Base-by-base conservation (phyloP, 108 stramenopile genomes). In the Pseudonitzschia delicatissima region DNA sequence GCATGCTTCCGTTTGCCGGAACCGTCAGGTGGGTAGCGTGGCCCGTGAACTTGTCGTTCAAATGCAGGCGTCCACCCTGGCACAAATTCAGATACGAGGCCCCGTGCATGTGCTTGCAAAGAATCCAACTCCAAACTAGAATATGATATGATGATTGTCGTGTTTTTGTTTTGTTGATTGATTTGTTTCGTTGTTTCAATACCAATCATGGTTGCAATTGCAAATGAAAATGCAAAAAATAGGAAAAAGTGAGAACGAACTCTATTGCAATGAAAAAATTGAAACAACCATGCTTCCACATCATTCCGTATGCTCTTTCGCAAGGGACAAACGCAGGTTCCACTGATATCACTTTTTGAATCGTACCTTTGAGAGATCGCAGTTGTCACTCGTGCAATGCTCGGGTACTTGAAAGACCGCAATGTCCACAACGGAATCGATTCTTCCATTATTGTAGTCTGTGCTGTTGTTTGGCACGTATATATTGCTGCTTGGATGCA, bases 401-500 rank as follows among this genome's bases (percentile, higher is more conserved):
- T 37, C 20, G 5, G 60, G 60, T 40, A 61, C 60, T 15, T 61
- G 17, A 33, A 61, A 61, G 39, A 61, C 60, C n/a, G 60, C 60
- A 37, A 61, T 32, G 32, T 61, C 60, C 35, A 61, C 15, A 61
- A 61, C 37, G 21, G 60, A 40, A 11, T 9, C 50, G n/a, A 51
- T 42, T 17, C 21, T 49, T 9, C 21, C 2, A 23, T 48, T 48
- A 23, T 2, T 48, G 47, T 21, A 6, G 20, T 23, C 23, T 18
- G 7, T 8, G 47, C 47, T 21, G 55, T 33, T 9, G 33, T 2
- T 48, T 48, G 47, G 6, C 37, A 39, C 37, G 37, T 21, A 2
- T 48, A 6, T 2, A 21, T 48, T 48, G 47, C 23, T 48, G 47
- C 21, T 21, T 45, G 7, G 47, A 21, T 48, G 20, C 23, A 7